These are phyloP conservation scores for Salvia rosmarinus DNA, from an alignment of 257 asterid species.

Conservation along the genomic window DNA sequence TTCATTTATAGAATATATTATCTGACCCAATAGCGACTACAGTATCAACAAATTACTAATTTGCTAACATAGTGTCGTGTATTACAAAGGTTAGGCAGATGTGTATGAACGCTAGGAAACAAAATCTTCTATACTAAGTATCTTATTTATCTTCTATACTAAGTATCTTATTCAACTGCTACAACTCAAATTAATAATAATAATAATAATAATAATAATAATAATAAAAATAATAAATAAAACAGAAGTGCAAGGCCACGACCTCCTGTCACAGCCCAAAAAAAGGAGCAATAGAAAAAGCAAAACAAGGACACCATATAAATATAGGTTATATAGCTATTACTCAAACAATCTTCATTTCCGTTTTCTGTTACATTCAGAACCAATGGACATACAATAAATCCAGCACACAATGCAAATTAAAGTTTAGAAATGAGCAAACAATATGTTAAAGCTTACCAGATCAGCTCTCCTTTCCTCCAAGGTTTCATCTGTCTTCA, in stretches of 20 bases:
- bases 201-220: too few species aligned
- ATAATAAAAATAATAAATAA: too few species aligned
- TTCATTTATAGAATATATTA: background rate
- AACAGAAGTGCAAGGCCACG: background rate
- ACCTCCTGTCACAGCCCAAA: background rate
- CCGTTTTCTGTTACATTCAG: background rate
- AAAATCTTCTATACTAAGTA: background rate
- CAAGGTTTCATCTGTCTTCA: constrained; percentile 45
- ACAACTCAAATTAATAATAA: background rate
- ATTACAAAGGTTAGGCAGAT: background rate
- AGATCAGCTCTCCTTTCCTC: constrained; percentile 66
- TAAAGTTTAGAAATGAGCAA: background rate
- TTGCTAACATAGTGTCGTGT: background rate
- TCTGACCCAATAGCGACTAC: background rate
- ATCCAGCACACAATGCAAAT: constrained; percentile 13
- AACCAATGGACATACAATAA: background rate
- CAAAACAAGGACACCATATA: background rate
- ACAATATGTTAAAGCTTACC: constrained; percentile 37
- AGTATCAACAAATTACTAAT: background rate
- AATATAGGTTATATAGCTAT: too few species aligned
- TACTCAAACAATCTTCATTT: constrained; percentile 10
- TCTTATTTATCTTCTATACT: too few species aligned
- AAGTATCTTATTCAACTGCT: constrained; percentile 2
- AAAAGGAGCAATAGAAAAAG: background rate
- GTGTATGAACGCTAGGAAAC: background rate